Conservation (phyloP, 306 rosid genomes). For the Trifolium pratense region DNA sequence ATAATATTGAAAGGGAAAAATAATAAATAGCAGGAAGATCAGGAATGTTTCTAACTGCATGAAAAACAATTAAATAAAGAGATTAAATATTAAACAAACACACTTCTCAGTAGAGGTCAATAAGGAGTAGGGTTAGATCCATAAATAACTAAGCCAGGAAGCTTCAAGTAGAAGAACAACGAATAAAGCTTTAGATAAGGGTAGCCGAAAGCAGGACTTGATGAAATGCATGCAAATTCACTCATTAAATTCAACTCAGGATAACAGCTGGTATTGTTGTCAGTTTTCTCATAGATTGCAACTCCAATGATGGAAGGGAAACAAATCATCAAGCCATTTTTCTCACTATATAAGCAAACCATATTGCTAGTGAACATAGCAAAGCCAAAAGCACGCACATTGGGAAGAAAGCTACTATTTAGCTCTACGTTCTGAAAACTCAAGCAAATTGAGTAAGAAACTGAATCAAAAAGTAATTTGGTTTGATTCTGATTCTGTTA, state of each 20-base stretch:
- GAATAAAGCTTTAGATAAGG: constrained; percentile 13
- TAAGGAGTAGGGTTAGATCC: neutral
- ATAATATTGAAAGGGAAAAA: neutral
- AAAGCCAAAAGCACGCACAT: neutral
- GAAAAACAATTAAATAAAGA: too few species aligned
- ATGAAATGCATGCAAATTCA: constrained; percentile 5
- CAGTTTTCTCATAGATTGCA: constrained; percentile 1
- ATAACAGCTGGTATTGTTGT: neutral
- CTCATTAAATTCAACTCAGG: neutral
- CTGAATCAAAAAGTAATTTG: neutral
- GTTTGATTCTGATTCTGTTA: neutral
- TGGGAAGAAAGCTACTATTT: neutral
- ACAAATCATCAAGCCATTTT: neutral
- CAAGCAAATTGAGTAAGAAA: neutral
- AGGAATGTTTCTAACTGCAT: constrained; percentile 1
- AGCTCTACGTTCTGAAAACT: neutral
- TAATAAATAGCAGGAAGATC: constrained; percentile 7
- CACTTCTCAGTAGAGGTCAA: neutral
- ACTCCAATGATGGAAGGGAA: neutral
- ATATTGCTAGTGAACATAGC: neutral
- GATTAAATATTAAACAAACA: too few species aligned
- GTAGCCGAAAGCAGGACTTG: neutral
- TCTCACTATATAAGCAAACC: neutral
- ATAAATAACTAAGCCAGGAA: neutral
- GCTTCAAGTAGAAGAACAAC: constrained; percentile 22